A percentile compares a stretch with the other conserved stretches of the same genome.
Conservation (phyloP, 2,329 filamentous ascomycete species). For the Monilinia vaccinii-corymbosi region DNA sequence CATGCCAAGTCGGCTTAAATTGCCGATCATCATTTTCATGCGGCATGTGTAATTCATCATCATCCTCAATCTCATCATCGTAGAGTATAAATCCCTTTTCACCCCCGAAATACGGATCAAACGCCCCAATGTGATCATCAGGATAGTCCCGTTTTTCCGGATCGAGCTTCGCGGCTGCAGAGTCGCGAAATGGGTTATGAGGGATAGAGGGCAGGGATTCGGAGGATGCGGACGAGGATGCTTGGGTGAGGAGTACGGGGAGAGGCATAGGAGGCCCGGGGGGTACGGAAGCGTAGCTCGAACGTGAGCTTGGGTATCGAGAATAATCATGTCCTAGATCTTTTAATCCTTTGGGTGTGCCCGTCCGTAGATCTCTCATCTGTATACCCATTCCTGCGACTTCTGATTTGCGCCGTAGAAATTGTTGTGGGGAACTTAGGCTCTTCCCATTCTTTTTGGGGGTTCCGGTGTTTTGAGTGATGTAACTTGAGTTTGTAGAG, state of each 20-base stretch:
- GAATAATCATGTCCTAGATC: conserved; percentile 28
- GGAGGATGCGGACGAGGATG: conserved; percentile 9
- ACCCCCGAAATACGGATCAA: conserved; percentile 34
- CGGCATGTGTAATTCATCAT: conserved; percentile 46
- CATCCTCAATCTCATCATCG: conserved; percentile 40
- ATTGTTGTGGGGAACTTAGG: conserved; percentile 16
- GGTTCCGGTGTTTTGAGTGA: not conserved
- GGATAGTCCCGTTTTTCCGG: conserved; percentile 34
- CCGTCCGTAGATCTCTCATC: conserved; percentile 5
- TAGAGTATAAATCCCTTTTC: conserved; percentile 35
- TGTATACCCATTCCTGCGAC: conserved; percentile 7
- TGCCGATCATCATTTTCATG: conserved; percentile 38
- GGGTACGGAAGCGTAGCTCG: not conserved
- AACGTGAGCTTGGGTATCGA: conserved; percentile 22
- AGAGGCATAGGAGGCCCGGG: not conserved
- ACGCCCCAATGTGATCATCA: conserved; percentile 39
- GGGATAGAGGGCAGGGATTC: conserved; percentile 2
- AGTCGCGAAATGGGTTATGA: conserved; percentile 19
- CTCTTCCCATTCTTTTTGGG: conserved; percentile 8
- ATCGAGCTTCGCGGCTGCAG: conserved; percentile 18
- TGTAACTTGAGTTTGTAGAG: conserved; percentile 7
- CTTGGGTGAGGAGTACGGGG: not conserved
- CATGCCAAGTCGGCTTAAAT: conserved; percentile 34
- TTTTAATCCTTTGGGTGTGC: conserved; percentile 17
- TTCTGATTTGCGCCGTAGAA: conserved; percentile 19